Base-by-base conservation (phyloP, 139 green algal genomes). In the Eudorina sp. region DNA sequence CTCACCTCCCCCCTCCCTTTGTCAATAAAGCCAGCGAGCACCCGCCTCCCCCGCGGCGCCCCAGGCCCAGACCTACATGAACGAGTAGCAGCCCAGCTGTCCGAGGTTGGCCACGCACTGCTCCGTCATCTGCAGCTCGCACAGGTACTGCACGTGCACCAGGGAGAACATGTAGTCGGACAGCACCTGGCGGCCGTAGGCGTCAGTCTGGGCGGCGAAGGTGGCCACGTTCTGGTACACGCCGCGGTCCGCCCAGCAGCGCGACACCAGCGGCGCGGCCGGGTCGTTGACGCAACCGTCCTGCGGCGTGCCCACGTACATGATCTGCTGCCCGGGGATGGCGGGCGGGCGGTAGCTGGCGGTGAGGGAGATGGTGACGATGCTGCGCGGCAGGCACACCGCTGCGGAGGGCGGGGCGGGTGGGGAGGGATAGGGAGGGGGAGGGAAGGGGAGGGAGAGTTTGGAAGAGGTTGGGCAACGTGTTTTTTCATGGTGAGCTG, bases 21-120 rank as follows among this genome's bases (percentile, higher is more conserved):
- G n/a, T n/a, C n/a, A n/a, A n/a, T n/a, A n/a, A n/a, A n/a, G n/a
- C n/a, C n/a, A n/a, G n/a, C n/a, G n/a, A n/a, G n/a, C n/a, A n/a
- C n/a, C n/a, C n/a, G n/a, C n/a, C n/a, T n/a, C n/a, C n/a, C n/a
- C n/a, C n/a, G n/a, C n/a, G n/a, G n/a, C n/a, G n/a, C n/a, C n/a
- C n/a, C n/a, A n/a, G n/a, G n/a, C n/a, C n/a, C n/a, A n/a, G n/a
- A 66, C 66, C 46, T 25, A 75, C 70, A 79, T 79, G 70, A 27
- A 36, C 41, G 23, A 38, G 14, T 48, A 58, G 70, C 70, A 79
- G 41, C 38, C 70, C 41, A 55, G 16, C 70, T 41, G 27, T 14
- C 41, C 41, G 19, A 58, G 27, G 41, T 19, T 34, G 18, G 23
- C 70, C 41, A 79, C 70, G 70, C 70, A 79, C 40, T 79, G 41